These are phyloP conservation scores for Nakazawaea ernobii DNA, from an alignment of 805 yeast genomes.

Conservation along the genomic window DNA sequence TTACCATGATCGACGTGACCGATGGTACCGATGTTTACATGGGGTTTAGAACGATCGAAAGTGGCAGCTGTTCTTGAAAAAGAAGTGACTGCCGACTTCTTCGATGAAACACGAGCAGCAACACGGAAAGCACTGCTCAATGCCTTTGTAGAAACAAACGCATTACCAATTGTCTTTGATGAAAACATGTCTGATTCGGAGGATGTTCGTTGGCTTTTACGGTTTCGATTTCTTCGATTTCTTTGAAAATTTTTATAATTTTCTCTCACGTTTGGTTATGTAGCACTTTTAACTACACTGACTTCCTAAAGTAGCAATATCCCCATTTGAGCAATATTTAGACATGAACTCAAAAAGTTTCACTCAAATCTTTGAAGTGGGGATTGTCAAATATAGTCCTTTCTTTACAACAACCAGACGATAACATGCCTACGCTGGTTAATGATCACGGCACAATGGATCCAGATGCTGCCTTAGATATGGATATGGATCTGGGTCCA, in stretches of 20 bases:
- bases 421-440: background rate
- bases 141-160: background rate
- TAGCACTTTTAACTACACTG: constrained; percentile 2
- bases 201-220: background rate
- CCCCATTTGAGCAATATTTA: background rate
- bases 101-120: constrained; percentile 3
- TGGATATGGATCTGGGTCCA: background rate
- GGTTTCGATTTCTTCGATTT: background rate
- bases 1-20: constrained; percentile 99
- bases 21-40: constrained; percentile 94
- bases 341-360: no score
- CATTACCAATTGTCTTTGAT: background rate
- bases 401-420: no score
- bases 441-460: no score
- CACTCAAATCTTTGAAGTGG: no score
- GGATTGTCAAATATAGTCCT: no score
- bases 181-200: background rate
- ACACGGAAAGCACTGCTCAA: constrained; percentile 2
- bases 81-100: background rate
- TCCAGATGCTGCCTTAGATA: no score
- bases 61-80: constrained; percentile 47
- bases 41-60: constrained; percentile 94
- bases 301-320: background rate
- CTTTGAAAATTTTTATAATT: background rate
- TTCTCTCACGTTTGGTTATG: background rate